Conservation (phyloP, 2,329 filamentous ascomycete species). For the Scolecobasidium constrictum region DNA sequence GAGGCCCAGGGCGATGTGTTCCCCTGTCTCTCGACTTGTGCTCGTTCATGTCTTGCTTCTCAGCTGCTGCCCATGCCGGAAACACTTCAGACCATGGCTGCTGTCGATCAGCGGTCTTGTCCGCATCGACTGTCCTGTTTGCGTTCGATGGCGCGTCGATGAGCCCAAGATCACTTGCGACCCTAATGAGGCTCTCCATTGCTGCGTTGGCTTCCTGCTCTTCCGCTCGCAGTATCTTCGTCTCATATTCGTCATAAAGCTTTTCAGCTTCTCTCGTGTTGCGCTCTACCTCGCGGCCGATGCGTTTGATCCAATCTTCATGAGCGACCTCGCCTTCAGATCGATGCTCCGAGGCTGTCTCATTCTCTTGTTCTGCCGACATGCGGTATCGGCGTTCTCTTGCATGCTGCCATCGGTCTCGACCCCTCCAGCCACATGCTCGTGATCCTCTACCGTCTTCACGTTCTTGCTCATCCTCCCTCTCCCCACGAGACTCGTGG, state of each 20-base stretch:
- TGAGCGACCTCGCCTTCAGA: not conserved
- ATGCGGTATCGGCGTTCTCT: not conserved
- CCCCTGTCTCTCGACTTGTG: not conserved
- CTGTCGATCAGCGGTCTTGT: no score
- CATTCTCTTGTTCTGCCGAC: not conserved
- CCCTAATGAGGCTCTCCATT: not conserved
- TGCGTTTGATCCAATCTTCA: constrained; percentile 5
- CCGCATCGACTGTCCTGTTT: no score
- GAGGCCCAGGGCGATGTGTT: not conserved
- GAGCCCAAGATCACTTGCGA: no score
- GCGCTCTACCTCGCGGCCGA: constrained; percentile 1
- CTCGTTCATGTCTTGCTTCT: not conserved
- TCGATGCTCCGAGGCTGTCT: not conserved
- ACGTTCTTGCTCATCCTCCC: not conserved
- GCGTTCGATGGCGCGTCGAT: no score
- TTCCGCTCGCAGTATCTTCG: not conserved
- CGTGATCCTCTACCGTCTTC: not conserved
- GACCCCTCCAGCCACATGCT: constrained; percentile 1
- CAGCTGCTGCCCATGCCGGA: constrained; percentile 1
- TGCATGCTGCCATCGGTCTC: not conserved
- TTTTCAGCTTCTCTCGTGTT: constrained; percentile 5
- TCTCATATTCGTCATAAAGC: not conserved
- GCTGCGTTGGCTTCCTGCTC: not conserved
- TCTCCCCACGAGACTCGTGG: not conserved
- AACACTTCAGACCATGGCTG: constrained; percentile 7